Conservation (phyloP, 768 basidiomycete genomes). For the Podaxis sp. region DNA sequence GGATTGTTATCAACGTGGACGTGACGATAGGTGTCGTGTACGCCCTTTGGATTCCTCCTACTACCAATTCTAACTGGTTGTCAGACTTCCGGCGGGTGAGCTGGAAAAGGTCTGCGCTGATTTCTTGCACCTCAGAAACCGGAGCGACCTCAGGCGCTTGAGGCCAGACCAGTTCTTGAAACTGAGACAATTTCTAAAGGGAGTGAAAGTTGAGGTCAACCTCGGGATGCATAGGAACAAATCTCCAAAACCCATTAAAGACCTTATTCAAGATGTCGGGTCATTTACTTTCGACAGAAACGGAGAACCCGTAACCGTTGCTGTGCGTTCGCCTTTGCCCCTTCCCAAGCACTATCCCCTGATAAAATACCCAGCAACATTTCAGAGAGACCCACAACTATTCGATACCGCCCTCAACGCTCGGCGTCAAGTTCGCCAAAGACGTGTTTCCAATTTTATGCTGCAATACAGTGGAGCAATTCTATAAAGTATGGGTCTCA, state of each 20-base stretch:
- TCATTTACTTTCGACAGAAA: constrained; percentile 24
- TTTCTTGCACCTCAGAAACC: constrained; percentile 17
- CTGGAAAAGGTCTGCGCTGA: constrained; percentile 24
- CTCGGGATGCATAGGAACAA: constrained; percentile 21
- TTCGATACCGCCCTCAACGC: constrained; percentile 19
- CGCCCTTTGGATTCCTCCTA: constrained; percentile 2
- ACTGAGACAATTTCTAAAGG: constrained; percentile 26
- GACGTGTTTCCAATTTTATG: constrained; percentile 27
- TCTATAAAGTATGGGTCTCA: constrained; percentile 24
- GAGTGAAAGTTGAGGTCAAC: constrained; percentile 26
- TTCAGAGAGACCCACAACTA: constrained; percentile 23
- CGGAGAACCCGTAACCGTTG: constrained; percentile 24
- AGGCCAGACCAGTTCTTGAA: constrained; percentile 18
- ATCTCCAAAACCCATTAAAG: constrained; percentile 25
- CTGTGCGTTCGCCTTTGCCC: constrained; percentile 17
- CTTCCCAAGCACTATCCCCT: background rate
- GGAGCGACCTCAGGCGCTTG: constrained; percentile 18
- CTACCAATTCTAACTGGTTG: background rate
- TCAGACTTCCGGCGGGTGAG: constrained; percentile 23
- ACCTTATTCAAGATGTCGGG: constrained; percentile 26
- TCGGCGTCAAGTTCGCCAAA: constrained; percentile 26
- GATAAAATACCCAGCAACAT: constrained; percentile 23
- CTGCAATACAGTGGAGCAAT: constrained; percentile 26
- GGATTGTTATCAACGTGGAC: constrained; percentile 41
- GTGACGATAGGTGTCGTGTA: constrained; percentile 41